Conservation (phyloP, 1,284 basidiomycete species). For the Trichosporon asahii region DNA sequence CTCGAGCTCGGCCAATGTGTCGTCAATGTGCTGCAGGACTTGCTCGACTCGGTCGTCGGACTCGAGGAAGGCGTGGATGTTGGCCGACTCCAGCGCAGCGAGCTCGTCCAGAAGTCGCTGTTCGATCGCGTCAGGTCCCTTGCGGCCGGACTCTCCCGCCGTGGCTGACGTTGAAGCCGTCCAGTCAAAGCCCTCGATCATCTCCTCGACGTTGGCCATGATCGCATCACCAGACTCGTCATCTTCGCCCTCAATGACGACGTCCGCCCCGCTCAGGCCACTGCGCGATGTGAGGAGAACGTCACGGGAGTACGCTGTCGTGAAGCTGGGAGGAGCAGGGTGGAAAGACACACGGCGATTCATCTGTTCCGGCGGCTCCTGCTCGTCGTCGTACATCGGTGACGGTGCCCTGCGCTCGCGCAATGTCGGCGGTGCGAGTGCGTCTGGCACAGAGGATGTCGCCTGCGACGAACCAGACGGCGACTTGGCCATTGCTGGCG, state of each 20-base stretch:
- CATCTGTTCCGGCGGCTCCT: conserved; percentile 1
- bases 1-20: conserved; percentile 78
- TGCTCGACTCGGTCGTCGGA: conserved; percentile 78
- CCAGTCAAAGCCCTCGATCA: conserved; percentile 98
- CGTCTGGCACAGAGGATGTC: not conserved
- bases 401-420: not conserved
- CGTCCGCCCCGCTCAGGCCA: conserved; percentile 37
- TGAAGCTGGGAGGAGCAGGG: conserved; percentile 43
- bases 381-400: conserved; percentile 4
- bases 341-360: conserved; percentile 49
- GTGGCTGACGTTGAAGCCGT: conserved; percentile 52
- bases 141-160: conserved; percentile 27
- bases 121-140: conserved; percentile 82
- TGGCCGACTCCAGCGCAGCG: conserved; percentile 89
- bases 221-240: conserved; percentile 73
- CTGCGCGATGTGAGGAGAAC: conserved; percentile 60
- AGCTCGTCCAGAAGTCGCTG: conserved; percentile 79
- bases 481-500: not conserved
- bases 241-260: conserved; percentile 50
- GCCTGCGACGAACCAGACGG: not conserved
- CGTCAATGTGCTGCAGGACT: conserved; percentile 85
- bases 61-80: conserved; percentile 95
- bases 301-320: conserved; percentile 56
- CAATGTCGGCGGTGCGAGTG: not conserved
- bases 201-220: conserved; percentile 89